These are phyloP conservation scores for Lepidium campestre DNA, from an alignment of 441 rosid genomes.

Conservation along the genomic window DNA sequence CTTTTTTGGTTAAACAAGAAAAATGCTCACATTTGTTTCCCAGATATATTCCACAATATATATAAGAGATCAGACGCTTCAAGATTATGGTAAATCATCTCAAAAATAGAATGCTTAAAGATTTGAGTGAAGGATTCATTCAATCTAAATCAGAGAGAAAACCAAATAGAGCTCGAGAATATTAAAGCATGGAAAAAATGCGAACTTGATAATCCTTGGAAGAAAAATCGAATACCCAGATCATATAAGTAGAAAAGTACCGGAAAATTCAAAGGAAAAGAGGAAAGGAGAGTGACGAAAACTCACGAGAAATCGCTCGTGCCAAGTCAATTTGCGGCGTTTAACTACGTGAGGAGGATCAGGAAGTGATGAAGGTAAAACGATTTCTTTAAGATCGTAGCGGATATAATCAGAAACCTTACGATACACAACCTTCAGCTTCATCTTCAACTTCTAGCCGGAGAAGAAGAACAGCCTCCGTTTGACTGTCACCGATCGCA, in stretches of 20 bases:
- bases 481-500: not conserved
- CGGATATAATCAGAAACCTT: constrained; percentile 71
- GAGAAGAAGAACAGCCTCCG: not conserved
- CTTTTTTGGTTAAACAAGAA: not conserved
- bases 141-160: not conserved
- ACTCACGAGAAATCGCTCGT: constrained; percentile 59
- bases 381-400: constrained; percentile 79
- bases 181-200: not conserved
- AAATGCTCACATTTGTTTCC: not conserved
- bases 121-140: not conserved
- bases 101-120: not conserved
- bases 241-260: not conserved
- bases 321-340: constrained; percentile 80
- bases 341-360: constrained; percentile 80
- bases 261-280: not conserved
- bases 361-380: constrained; percentile 82
- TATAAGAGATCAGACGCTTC: not conserved
- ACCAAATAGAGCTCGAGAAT: not conserved
- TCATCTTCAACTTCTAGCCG: constrained; percentile 36
- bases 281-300: not conserved
- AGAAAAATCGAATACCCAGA: not conserved
- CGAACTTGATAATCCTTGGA: not conserved
- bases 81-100: not conserved
- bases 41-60: not conserved
- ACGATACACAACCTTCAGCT: constrained; percentile 45